A percentile compares a stretch with the other conserved stretches of the same genome.
phyloP scores from a whole-genome alignment of 2,329 filamentous ascomycete genomes.

The Fusarium cicatricum region DNA sequence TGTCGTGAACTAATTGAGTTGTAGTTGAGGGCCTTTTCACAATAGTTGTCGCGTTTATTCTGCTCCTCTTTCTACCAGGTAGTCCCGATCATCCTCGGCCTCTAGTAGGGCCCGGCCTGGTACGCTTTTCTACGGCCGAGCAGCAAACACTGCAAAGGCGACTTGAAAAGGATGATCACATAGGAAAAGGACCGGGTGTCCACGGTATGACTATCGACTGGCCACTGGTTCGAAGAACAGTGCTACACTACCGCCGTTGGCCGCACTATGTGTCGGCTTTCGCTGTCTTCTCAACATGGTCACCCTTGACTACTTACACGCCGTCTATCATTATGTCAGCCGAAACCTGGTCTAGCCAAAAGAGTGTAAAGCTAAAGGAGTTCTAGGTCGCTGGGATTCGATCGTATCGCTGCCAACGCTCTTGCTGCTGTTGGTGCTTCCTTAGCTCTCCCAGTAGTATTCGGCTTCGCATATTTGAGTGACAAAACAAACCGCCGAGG shows the following conservation, averaged over 20 bases:
- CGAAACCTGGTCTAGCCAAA: too few species aligned
- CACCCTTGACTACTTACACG: slow-evolving; percentile 60
- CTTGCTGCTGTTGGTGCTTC: slow-evolving; percentile 54
- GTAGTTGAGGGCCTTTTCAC: slow-evolving; percentile 57
- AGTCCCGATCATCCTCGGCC: slow-evolving; percentile 52
- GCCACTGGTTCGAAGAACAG: slow-evolving; percentile 52
- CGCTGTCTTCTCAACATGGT: slow-evolving; percentile 61
- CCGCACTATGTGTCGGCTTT: slow-evolving; percentile 59
- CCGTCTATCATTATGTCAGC: slow-evolving; percentile 54
- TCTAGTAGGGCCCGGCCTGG: slow-evolving; percentile 49
- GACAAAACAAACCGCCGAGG: slow-evolving; percentile 56
- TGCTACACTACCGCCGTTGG: slow-evolving; percentile 56
- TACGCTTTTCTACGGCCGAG: slow-evolving; percentile 48
- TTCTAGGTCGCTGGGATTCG: slow-evolving; percentile 44
- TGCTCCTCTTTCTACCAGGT: slow-evolving; percentile 54
- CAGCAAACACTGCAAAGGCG: slow-evolving; percentile 46
- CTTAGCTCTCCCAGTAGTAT: slow-evolving; percentile 56
- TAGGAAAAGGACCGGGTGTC: slow-evolving; percentile 42
- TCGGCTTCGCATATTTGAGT: slow-evolving; percentile 58
- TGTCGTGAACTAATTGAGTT: background rate
- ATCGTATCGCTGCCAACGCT: slow-evolving; percentile 56
- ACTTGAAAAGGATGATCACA: slow-evolving; percentile 46
- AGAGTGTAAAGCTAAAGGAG: too few species aligned
- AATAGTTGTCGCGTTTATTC: slow-evolving; percentile 48
- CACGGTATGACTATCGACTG: slow-evolving; percentile 50